Percentiles rank a stretch among this genome's conserved stretches.
Evolutionary conservation across 116 monocot species (phyloP).

Genomic region (Iris pallida): DNA sequence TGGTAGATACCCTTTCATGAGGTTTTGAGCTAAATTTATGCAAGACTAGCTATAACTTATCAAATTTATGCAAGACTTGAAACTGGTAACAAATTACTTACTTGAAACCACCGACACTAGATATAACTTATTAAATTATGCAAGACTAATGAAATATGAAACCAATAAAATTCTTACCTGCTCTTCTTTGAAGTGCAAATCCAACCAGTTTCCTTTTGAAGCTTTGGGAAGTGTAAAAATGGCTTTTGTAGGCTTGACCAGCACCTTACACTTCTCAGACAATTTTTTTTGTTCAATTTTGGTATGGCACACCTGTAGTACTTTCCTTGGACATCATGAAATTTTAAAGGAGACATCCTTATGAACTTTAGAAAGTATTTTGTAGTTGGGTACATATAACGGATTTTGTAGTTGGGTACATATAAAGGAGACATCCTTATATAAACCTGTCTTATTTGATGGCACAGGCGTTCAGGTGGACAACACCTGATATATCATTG

Average conservation of each 20-base stretch:
- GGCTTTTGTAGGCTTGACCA: slow-evolving; percentile 72
- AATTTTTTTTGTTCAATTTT: slow-evolving; percentile 88
- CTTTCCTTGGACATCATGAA: slow-evolving; percentile 82
- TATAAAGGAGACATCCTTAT: background rate
- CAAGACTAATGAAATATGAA: too few relatives aligned
- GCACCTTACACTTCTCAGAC: slow-evolving; percentile 69
- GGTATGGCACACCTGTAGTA: slow-evolving; percentile 75
- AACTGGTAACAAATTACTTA: too few relatives aligned
- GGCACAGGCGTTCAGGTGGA: slow-evolving; percentile 52
- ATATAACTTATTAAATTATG: too few relatives aligned
- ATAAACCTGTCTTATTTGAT: slow-evolving; percentile 1
- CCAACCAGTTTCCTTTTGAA: slow-evolving; percentile 82
- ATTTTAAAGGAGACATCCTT: too few relatives aligned
- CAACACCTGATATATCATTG: slow-evolving; percentile 55
- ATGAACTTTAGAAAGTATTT: too few relatives aligned
- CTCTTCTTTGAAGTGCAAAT: slow-evolving; percentile 85
- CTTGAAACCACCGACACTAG: too few relatives aligned
- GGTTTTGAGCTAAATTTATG: too few relatives aligned
- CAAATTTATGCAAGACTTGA: too few relatives aligned
- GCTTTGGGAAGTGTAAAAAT: slow-evolving; percentile 68
- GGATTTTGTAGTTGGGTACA: background rate
- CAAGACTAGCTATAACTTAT: too few relatives aligned
- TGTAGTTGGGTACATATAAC: too few relatives aligned
- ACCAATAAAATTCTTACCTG: slow-evolving; percentile 41
- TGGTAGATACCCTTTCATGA: too few relatives aligned